These are phyloP conservation scores for Cladosporium sp. DNA, from an alignment of 2,329 filamentous ascomycete species.

Conservation along the genomic window DNA sequence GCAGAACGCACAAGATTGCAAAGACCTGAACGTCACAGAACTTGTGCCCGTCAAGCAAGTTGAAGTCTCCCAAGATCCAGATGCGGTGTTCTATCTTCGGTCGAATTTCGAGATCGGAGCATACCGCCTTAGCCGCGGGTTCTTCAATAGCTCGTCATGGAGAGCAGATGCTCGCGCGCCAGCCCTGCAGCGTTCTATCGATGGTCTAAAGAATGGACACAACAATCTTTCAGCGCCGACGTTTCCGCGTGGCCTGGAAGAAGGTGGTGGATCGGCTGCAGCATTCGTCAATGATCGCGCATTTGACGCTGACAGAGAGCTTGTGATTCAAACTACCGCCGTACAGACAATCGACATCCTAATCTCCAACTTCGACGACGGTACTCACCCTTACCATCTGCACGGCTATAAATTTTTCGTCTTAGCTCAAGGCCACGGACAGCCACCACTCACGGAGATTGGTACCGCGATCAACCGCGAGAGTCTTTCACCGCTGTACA, in stretches of 20 bases:
- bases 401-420: conserved; percentile 36
- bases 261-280: not conserved
- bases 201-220: conserved; percentile 37
- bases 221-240: conserved; percentile 20
- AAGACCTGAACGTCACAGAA: conserved; percentile 46
- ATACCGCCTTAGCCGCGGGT: conserved; percentile 55
- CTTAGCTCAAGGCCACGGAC: conserved; percentile 33
- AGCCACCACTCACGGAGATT: conserved; percentile 24
- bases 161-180: conserved; percentile 47
- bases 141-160: conserved; percentile 55
- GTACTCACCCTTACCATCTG: conserved; percentile 33
- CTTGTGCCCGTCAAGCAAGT: conserved; percentile 44
- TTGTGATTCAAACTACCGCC: conserved; percentile 35
- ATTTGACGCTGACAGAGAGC: conserved; percentile 27
- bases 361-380: conserved; percentile 34
- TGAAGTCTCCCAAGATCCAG: conserved; percentile 44
- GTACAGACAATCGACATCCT: conserved; percentile 35
- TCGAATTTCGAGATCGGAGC: conserved; percentile 58
- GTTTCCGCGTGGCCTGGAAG: not conserved
- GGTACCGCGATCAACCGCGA: conserved; percentile 22
- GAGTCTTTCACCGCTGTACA: conserved; percentile 28
- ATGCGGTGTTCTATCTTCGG: conserved; percentile 52
- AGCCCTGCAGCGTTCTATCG: conserved; percentile 48
- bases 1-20: conserved; percentile 46
- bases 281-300: conserved; percentile 29